These are phyloP conservation scores for Trichoderma lentiforme DNA, from an alignment of 2,329 filamentous ascomycete species.

Conservation along the genomic window DNA sequence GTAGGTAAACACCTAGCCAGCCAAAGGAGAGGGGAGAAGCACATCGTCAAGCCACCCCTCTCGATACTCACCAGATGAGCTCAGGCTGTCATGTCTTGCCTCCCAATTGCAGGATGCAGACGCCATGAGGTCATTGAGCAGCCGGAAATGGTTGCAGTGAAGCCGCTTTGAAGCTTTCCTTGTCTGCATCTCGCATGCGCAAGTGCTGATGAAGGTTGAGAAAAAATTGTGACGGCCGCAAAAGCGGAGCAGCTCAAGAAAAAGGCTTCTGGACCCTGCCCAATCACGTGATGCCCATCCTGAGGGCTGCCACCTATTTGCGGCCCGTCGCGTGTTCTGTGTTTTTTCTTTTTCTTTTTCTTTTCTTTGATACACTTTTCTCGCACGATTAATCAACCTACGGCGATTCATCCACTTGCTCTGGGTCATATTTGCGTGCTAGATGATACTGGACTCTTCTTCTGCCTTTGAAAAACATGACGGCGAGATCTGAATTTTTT, in stretches of 20 bases:
- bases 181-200: not conserved
- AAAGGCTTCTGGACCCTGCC: not conserved
- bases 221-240: slow-evolving; percentile 7
- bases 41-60: not conserved
- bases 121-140: not conserved
- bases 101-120: slow-evolving; percentile 8
- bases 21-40: not conserved
- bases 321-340: not conserved
- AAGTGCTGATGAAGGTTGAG: slow-evolving; percentile 14
- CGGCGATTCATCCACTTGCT: slow-evolving; percentile 48
- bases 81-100: not conserved
- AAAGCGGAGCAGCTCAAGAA: slow-evolving; percentile 6
- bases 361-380: slow-evolving; percentile 34
- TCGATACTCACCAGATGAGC: not conserved
- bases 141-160: not conserved
- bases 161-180: not conserved
- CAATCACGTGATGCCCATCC: slow-evolving; percentile 28
- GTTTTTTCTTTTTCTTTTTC: slow-evolving; percentile 25
- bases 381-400: slow-evolving; percentile 62
- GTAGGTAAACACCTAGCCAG: not conserved
- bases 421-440: slow-evolving; percentile 61
- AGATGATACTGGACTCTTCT: slow-evolving; percentile 41
- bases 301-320: not conserved
- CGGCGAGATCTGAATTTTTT: slow-evolving; percentile 20
- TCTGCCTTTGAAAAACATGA: slow-evolving; percentile 25